Conservation (phyloP, 352 stramenopile species). For the Pythium brachiatum region DNA sequence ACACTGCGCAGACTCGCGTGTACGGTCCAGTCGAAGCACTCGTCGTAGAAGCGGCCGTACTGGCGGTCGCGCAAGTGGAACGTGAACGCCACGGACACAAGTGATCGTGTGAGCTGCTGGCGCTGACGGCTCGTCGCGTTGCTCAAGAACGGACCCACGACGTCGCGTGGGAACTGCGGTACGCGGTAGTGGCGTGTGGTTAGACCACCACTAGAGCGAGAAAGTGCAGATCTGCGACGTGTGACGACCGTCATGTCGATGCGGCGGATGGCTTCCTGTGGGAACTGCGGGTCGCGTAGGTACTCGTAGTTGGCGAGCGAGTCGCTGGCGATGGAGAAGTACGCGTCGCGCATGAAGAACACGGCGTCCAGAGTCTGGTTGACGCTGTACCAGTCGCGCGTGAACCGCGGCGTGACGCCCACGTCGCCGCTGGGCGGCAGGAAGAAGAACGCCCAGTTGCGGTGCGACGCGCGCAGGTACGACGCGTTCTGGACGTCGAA, state of each 20-base stretch:
- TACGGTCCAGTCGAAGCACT: conserved; percentile 84
- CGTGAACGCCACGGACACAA: conserved; percentile 41
- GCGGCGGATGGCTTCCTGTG: conserved; percentile 9
- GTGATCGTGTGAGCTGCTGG: conserved; percentile 48
- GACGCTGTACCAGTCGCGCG: conserved; percentile 70
- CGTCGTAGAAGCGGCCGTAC: conserved; percentile 72
- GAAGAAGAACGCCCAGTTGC: conserved; percentile 88
- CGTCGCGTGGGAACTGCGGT: conserved; percentile 17
- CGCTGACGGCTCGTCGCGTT: conserved; percentile 32
- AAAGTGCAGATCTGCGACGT: background rate
- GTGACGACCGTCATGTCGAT: conserved; percentile 21
- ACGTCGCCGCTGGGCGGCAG: conserved; percentile 53
- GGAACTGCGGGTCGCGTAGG: conserved; percentile 15
- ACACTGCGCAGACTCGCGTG: conserved; percentile 49
- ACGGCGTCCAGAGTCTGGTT: conserved; percentile 68
- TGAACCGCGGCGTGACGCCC: conserved; percentile 57
- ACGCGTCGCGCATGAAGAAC: conserved; percentile 65
- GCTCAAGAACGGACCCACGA: conserved; percentile 63
- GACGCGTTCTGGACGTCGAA: conserved; percentile 79
- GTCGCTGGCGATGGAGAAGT: conserved; percentile 64
- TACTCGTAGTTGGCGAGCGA: conserved; percentile 87
- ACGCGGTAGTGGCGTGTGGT: conserved; percentile 49
- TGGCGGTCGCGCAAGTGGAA: conserved; percentile 70
- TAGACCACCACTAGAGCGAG: too few relatives aligned
- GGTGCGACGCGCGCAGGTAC: conserved; percentile 80